These are phyloP conservation scores for Isatis lusitanica DNA, from an alignment of 441 rosid genomes.

Conservation along the genomic window DNA sequence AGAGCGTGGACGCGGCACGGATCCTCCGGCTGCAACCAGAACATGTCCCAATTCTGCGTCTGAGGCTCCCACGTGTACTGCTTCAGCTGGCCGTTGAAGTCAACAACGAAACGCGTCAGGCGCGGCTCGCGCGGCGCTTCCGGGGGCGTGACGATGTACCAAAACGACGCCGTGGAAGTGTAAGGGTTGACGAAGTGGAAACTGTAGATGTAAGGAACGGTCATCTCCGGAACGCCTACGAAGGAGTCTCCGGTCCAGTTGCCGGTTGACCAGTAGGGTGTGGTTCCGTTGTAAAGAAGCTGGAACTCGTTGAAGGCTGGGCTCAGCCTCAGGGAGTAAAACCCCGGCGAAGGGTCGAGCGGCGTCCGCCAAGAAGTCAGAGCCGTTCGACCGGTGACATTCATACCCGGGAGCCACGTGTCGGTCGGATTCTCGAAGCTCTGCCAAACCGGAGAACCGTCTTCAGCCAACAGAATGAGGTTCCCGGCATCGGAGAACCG, in stretches of 20 bases:
- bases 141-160: slow-evolving; percentile 54
- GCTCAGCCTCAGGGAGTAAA: slow-evolving; percentile 57
- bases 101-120: slow-evolving; percentile 58
- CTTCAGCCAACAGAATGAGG: slow-evolving; percentile 41
- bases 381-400: slow-evolving; percentile 40
- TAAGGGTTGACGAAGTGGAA: slow-evolving; percentile 64
- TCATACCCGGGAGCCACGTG: slow-evolving; percentile 88
- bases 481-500: slow-evolving; percentile 56
- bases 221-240: slow-evolving; percentile 72
- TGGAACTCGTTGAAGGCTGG: slow-evolving; percentile 55
- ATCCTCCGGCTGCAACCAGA: slow-evolving; percentile 73
- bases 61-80: slow-evolving; percentile 74
- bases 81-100: slow-evolving; percentile 51
- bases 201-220: slow-evolving; percentile 63
- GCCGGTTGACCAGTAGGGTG: slow-evolving; percentile 69
- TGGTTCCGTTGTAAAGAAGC: slow-evolving; percentile 51
- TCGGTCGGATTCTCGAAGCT: slow-evolving; percentile 80
- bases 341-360: slow-evolving; percentile 62
- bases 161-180: slow-evolving; percentile 56
- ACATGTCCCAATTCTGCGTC: slow-evolving; percentile 63
- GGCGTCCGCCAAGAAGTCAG: slow-evolving; percentile 66
- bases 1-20: slow-evolving; percentile 63
- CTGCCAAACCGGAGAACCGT: slow-evolving; percentile 63
- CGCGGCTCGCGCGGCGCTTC: slow-evolving; percentile 44
- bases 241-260: slow-evolving; percentile 72